Base-by-base conservation (phyloP, 2,329 filamentous ascomycete species). In the Alternaria sp. region DNA sequence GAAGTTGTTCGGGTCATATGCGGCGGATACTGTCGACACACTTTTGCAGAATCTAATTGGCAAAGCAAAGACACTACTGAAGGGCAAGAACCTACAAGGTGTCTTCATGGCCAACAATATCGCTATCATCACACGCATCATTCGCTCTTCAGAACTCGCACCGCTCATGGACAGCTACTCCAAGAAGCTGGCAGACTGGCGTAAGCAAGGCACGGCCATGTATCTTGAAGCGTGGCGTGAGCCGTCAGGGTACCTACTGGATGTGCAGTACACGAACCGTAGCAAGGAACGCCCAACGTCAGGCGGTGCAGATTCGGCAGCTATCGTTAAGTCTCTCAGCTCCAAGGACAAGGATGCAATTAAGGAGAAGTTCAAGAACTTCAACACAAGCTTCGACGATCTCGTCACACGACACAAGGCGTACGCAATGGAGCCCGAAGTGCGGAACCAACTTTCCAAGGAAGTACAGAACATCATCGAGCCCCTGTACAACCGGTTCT, bases 341-440 rank as follows among this genome's bases (percentile, higher is more conserved):
- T 93, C 90, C 73, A 97, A 97, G 79, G 96, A 99, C 77, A 96
- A 95, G 80, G 96, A 99, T 77, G 90, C 90, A 61, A 97, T 98
- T 82, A 99, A 99, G 82, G 90, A 93, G 80, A 98, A 98, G 81
- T 99, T 97, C 80, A 89, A 92, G 72, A 88, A 89, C 45, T 99
- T 99, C 84, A 99, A 99, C 78, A 84, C 87, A 9, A 89, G 87
- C 47, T 99, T 99, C 76, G 96, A 99, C 68, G 94, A 97, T 28
- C 87, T 97, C 80, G 89, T 97, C 7, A 82, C 87, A 30, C 90
- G 89, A 63, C 95, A 99, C 82, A 96, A 94, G 82, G 84, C 86
- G 26, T 92, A 93, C 74, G 90, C 86, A 73, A 97, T 98, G 92
- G 96, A 99, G 82, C 88, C 89, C 23, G 95, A 98, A 78, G 95